These are phyloP conservation scores for Pichia sporocuriosa DNA, from an alignment of 805 yeast genomes.

Conservation along the genomic window DNA sequence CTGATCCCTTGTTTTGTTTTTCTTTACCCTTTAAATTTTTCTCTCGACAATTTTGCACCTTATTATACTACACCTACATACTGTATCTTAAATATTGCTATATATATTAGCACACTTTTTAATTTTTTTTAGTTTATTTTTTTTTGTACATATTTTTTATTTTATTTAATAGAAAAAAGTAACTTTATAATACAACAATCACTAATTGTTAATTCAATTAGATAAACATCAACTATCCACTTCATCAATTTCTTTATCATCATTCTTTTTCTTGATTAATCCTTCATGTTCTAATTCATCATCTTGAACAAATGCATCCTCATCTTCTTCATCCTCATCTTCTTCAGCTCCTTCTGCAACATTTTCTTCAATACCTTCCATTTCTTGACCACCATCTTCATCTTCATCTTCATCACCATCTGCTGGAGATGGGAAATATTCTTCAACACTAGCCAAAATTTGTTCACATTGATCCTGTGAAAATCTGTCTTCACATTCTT, in stretches of 20 bases:
- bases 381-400: conserved; percentile 16
- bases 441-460: conserved; percentile 50
- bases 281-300: conserved; percentile 26
- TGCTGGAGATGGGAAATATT: conserved; percentile 42
- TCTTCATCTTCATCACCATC: conserved; percentile 24
- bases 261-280: conserved; percentile 13
- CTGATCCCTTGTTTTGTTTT: too few species aligned
- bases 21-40: too few species aligned
- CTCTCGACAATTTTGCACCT: too few species aligned
- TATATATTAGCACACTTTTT: too few species aligned
- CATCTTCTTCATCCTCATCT: conserved; percentile 21
- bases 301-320: conserved; percentile 18
- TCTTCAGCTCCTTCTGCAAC: conserved; percentile 21
- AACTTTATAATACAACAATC: too few species aligned
- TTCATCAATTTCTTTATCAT: conserved; percentile 23
- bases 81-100: too few species aligned
- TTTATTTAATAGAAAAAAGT: conserved; percentile 5
- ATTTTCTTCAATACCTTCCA: conserved; percentile 11
- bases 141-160: too few species aligned
- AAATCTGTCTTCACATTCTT: conserved; percentile 87
- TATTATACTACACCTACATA: too few species aligned
- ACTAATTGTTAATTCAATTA: not conserved
- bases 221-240: conserved; percentile 7
- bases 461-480: conserved; percentile 56
- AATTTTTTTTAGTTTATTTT: too few species aligned